A percentile compares a stretch with the other conserved stretches of the same genome.
phyloP scores from a whole-genome alignment of 768 basidiomycete species.

The Mycena amicta region DNA sequence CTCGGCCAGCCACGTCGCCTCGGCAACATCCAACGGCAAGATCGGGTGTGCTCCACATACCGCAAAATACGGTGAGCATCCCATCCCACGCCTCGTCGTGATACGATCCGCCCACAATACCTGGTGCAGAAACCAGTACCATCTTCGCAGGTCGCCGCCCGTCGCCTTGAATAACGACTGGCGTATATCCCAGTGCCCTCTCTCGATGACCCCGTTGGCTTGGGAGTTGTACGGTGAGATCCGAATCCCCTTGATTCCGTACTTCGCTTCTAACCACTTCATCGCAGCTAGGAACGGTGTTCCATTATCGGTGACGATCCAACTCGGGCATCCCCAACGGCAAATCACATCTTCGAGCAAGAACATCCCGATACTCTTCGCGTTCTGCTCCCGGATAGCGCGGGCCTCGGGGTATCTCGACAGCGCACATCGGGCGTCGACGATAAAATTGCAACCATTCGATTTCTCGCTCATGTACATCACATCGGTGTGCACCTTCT shows the following conservation, averaged over 20 bases:
- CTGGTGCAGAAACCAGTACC: constrained; percentile 20
- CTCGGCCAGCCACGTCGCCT: constrained; percentile 30
- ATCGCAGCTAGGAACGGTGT: constrained; percentile 30
- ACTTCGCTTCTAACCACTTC: constrained; percentile 22
- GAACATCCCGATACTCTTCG: constrained; percentile 25
- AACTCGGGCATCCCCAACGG: constrained; percentile 36
- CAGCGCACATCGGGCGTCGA: constrained; percentile 29
- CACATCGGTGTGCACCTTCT: constrained; percentile 29
- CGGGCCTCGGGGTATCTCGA: constrained; percentile 26
- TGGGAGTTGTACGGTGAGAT: constrained; percentile 46
- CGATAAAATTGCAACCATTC: constrained; percentile 25
- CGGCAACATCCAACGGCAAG: constrained; percentile 27
- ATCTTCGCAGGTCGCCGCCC: constrained; percentile 21
- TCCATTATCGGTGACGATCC: constrained; percentile 41
- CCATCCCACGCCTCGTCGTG: constrained; percentile 15
- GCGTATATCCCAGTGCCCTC: constrained; percentile 31
- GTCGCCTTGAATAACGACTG: constrained; percentile 26
- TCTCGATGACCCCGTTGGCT: constrained; percentile 42
- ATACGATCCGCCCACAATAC: constrained; percentile 28
- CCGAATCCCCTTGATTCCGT: constrained; percentile 39
- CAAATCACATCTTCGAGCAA: constrained; percentile 35
- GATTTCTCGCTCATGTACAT: constrained; percentile 29
- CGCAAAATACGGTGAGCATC: constrained; percentile 25
- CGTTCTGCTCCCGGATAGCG: constrained; percentile 24
- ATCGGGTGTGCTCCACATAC: constrained; percentile 24